Base-by-base conservation (phyloP, 768 basidiomycete genomes). In the Russula sp. region DNA sequence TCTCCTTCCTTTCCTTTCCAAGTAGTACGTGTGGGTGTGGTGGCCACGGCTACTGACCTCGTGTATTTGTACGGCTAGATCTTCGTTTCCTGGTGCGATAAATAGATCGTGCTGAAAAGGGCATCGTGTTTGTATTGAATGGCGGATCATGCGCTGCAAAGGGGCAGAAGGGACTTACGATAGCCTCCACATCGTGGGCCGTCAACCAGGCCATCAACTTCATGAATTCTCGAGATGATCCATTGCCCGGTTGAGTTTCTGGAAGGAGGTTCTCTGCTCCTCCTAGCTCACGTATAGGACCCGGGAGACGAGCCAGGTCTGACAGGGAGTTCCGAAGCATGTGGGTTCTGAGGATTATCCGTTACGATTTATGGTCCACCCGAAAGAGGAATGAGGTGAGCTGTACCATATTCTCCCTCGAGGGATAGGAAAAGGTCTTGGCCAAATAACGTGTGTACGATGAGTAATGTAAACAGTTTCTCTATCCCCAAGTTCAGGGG, bases 151-250 rank as follows among this genome's bases (percentile, higher is more conserved):
- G 73, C 44, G 49, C 78, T 20, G 38, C 3, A 14, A 20, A 30
- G 32, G 30, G 24, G 26, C 14, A 14, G 28, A 30, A 40, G 2
- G 22, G 40, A 73, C 82, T 40, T 69, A 83, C 82, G 42, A 73
- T 69, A 16, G 50, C n/a, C 22, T 75, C 69, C 16, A 73, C 71
- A 22, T 73, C 74, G 57, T 84, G 77, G 6, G 78, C 75, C 87
- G 93, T 93, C 71, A 93, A 75, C 89, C 89, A 90, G 68, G 88
- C 86, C 30, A 92, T 80, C 16, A 93, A 78, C 24, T 84, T 78
- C 81, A 90, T 87, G 36, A 91, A 71, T 70, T 92, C 91, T 50
- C 81, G 76, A 0, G 91, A 88, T 1, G 89, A 87, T n/a, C 9
- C n/a, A 68, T 83, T 89, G 42, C 81, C 73, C 2, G 79, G 76